These are phyloP conservation scores for Akanthomyces muscarius DNA, from an alignment of 2,329 filamentous ascomycete genomes.

Conservation along the genomic window DNA sequence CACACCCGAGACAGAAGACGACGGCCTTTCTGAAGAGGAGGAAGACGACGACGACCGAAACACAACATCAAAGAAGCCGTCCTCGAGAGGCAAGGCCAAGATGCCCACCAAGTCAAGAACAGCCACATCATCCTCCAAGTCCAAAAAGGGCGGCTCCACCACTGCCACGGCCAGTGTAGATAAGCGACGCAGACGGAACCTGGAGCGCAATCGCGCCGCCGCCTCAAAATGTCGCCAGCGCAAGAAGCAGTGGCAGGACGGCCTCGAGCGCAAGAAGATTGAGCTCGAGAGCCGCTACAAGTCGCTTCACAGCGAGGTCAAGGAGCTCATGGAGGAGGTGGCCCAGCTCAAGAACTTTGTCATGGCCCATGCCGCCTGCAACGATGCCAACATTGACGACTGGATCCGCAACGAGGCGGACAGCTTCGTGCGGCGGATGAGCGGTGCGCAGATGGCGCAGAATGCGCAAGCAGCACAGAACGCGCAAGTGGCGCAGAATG, in stretches of 20 bases:
- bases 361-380: conserved; percentile 50
- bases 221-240: conserved; percentile 72
- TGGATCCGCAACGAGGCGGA: conserved; percentile 52
- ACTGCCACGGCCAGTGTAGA: conserved; percentile 25
- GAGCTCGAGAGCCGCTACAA: conserved; percentile 42
- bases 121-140: neutral
- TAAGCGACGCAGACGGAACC: conserved; percentile 42
- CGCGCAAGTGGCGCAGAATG: too few species aligned
- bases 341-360: conserved; percentile 46
- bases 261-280: conserved; percentile 44
- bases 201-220: conserved; percentile 68
- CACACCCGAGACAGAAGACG: neutral
- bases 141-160: conserved; percentile 1
- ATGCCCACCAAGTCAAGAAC: conserved; percentile 18
- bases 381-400: conserved; percentile 48
- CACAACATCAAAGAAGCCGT: neutral
- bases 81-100: neutral
- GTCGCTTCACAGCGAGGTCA: conserved; percentile 41
- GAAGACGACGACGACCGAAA: neutral
- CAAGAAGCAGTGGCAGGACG: conserved; percentile 51
- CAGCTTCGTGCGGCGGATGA: conserved; percentile 38
- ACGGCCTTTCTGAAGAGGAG: neutral
- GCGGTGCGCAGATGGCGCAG: conserved; percentile 17
- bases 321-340: conserved; percentile 41
- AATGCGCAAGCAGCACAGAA: neutral